A percentile compares a stretch with the other conserved stretches of the same genome.
Conservation (phyloP, 176 grass and related monocot species). For the Dactylis glomerata region DNA sequence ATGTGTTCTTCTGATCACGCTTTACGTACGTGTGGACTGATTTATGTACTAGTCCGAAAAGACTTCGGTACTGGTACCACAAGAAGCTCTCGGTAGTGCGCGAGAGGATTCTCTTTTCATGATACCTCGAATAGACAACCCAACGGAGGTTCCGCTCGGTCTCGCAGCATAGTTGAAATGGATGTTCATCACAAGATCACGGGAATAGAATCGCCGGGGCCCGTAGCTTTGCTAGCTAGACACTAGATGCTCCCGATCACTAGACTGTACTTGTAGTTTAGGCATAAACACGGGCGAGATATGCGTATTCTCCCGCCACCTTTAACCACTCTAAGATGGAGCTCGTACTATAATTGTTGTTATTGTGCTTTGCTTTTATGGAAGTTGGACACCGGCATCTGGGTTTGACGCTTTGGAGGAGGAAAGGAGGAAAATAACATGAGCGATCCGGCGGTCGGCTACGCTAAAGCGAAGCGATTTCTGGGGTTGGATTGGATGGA, state of each 20-base stretch:
- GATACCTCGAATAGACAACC: conserved; percentile 1
- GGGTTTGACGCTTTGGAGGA: not conserved
- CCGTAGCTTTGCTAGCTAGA: not conserved
- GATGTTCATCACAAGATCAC: no score
- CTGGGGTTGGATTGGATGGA: not conserved
- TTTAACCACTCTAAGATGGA: not conserved
- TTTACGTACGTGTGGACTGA: not conserved
- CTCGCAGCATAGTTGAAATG: not conserved
- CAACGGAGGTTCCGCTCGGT: not conserved
- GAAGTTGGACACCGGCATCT: not conserved
- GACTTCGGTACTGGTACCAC: not conserved
- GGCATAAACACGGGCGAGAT: not conserved
- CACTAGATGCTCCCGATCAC: not conserved
- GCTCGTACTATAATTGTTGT: not conserved
- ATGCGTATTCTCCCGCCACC: not conserved
- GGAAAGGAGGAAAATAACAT: no score
- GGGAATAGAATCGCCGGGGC: not conserved
- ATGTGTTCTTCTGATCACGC: not conserved
- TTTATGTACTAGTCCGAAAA: not conserved
- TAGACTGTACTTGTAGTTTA: not conserved
- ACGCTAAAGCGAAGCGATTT: not conserved
- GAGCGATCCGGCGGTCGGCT: no score
- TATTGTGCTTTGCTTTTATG: not conserved
- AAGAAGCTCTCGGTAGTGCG: not conserved
- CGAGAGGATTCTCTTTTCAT: not conserved